phyloP scores from a whole-genome alignment of 768 basidiomycete species.

The Leccinum barrowsii region DNA sequence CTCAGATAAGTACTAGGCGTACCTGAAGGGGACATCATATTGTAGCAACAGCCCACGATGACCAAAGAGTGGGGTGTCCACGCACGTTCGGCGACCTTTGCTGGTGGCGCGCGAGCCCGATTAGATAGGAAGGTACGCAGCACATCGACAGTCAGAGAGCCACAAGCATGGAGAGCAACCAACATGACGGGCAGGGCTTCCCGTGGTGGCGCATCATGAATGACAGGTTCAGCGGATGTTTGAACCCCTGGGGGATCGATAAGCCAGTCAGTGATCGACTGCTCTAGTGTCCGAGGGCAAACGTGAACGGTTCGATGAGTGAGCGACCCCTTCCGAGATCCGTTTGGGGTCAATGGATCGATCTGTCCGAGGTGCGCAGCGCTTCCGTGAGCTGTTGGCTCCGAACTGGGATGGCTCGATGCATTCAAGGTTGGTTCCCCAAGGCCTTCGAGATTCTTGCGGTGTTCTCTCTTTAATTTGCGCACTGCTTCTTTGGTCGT shows the following conservation, averaged over 20 bases:
- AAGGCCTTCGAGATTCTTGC: slow-evolving; percentile 1
- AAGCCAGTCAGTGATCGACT: slow-evolving; percentile 54
- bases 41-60: slow-evolving; percentile 79
- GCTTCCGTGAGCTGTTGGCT: background rate
- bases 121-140: slow-evolving; percentile 48
- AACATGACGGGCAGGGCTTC: slow-evolving; percentile 47
- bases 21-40: slow-evolving; percentile 57
- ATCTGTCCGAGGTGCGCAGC: background rate
- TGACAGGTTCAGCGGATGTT: background rate
- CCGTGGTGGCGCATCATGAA: background rate
- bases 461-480: slow-evolving; percentile 14
- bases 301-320: slow-evolving; percentile 57
- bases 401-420: background rate
- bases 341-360: background rate
- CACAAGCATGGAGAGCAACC: slow-evolving; percentile 73
- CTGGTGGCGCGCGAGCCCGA: slow-evolving; percentile 14
- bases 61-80: slow-evolving; percentile 57
- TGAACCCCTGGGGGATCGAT: slow-evolving; percentile 10
- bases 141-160: slow-evolving; percentile 66
- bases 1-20: slow-evolving; percentile 4
- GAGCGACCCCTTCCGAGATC: slow-evolving; percentile 35
- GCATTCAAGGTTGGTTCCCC: background rate
- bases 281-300: slow-evolving; percentile 43
- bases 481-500: slow-evolving; percentile 24
- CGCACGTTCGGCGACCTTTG: background rate